These are phyloP conservation scores for Skeletonema grethae DNA, from an alignment of 108 stramenopile species.

Conservation along the genomic window DNA sequence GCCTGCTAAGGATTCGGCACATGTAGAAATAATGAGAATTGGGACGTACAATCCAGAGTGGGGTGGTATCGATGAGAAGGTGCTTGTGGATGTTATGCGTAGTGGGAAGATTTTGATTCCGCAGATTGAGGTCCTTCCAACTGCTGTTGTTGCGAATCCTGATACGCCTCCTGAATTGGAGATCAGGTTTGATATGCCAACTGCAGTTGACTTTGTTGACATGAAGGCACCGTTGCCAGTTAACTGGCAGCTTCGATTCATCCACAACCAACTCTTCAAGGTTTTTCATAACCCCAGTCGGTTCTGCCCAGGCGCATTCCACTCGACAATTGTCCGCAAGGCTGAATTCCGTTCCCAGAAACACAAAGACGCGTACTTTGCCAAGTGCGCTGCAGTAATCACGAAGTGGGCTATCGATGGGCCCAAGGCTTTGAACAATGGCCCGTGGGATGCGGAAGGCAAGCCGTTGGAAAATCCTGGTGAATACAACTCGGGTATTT, in stretches of 20 bases:
- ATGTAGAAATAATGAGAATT: conserved; percentile 89
- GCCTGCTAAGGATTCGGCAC: conserved; percentile 79
- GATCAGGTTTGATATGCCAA: conserved; percentile 87
- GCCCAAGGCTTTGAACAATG: conserved; percentile 67
- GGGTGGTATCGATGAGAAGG: conserved; percentile 75
- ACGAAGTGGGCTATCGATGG: conserved; percentile 64
- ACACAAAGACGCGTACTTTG: conserved; percentile 55
- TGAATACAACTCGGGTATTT: conserved; percentile 67
- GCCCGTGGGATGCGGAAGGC: conserved; percentile 52
- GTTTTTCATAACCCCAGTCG: conserved; percentile 70
- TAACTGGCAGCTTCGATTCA: conserved; percentile 87
- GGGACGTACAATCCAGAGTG: conserved; percentile 82
- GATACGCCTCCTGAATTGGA: conserved; percentile 85
- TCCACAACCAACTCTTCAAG: conserved; percentile 89
- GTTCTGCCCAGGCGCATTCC: conserved; percentile 87
- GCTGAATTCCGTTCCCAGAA: conserved; percentile 79
- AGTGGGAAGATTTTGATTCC: conserved; percentile 82
- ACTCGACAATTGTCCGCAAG: conserved; percentile 86
- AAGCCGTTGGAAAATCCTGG: conserved; percentile 28
- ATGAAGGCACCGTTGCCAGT: conserved; percentile 54
- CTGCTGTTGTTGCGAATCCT: conserved; percentile 80
- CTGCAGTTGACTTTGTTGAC: conserved; percentile 56
- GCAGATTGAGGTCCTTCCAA: conserved; percentile 85
- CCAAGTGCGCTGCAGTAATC: conserved; percentile 63
- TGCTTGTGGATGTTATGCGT: conserved; percentile 65